Evolutionary conservation across 1,284 basidiomycete species (phyloP), one percentile per base, ranked within the genome.

Genomic region (Earliella scabrosa): DNA sequence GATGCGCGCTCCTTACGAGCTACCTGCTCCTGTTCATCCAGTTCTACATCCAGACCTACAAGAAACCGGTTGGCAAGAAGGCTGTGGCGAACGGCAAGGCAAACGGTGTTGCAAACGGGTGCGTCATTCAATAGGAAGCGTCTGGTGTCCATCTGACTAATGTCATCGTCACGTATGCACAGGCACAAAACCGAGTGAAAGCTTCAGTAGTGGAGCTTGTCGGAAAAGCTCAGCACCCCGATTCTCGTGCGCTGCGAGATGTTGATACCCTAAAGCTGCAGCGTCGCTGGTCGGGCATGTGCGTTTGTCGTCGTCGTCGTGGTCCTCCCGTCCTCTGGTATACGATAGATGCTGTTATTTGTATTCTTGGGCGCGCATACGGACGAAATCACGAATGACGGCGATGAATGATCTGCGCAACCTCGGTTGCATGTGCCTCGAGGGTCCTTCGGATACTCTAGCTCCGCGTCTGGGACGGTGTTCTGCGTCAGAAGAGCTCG

Each of bases 21-120:
- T 99, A 98, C 76, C 85, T 97, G 52, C 82, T 87, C 67, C 83
- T 97, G 57, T 96, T 97, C 82, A 93, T 97, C 79, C 88, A 93
- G 73, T 93, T 93, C 74, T 93, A 93, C 75, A 82, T 92, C 66
- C 83, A 88, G 71, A 93, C 90, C 20, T 93, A 93, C 77, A 87
- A 87, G 77, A 88, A 87, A 71, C 82, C 87, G 16, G 73, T 71
- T 50, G 72, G 73, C 54, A 78, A 75, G 71, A 78, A 73, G 60
- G 57, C 71, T 18, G 44, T 68, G 38, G 58, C 62, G 32, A 73
- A 74, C 54, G 75, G 74, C 59, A 80, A 77, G 62, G 60, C 65
- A 39, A 66, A 67, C 59, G 78, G 69, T 35, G 58, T 63, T 36
- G 71, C 73, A 32, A 77, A 72, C 52, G 70, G 72, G 54, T 67